phyloP scores from a whole-genome alignment of 148 eudicot species.

The Hydrangea macrophylla region DNA sequence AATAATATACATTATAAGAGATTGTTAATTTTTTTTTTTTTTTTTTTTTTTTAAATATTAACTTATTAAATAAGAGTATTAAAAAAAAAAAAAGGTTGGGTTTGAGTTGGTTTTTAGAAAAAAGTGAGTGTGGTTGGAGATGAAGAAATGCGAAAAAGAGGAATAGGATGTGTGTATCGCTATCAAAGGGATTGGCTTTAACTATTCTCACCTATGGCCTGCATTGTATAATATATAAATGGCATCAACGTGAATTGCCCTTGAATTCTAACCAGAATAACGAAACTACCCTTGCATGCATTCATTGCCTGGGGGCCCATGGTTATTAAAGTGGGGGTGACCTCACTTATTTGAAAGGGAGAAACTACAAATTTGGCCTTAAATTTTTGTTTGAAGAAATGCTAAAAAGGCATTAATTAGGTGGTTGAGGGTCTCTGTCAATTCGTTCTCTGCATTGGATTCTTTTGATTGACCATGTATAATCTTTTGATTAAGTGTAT shows the following conservation, averaged over 20 bases:
- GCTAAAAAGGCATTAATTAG: slow-evolving; percentile 7
- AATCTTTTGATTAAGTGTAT: neutral
- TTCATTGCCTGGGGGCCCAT: slow-evolving; percentile 28
- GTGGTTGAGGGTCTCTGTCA: slow-evolving; percentile 15
- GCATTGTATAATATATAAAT: slow-evolving; percentile 18
- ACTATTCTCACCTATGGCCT: slow-evolving; percentile 10
- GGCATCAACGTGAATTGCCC: slow-evolving; percentile 12
- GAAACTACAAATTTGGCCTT: neutral
- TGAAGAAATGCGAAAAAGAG: slow-evolving; percentile 6
- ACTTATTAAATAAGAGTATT: too few relatives aligned
- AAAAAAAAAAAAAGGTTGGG: neutral
- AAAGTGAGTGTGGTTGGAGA: slow-evolving; percentile 1
- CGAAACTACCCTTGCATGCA: slow-evolving; percentile 15
- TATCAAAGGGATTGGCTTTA: slow-evolving; percentile 9
- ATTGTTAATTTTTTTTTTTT: too few relatives aligned
- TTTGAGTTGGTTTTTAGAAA: neutral
- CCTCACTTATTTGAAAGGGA: slow-evolving; percentile 5
- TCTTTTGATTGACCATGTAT: neutral
- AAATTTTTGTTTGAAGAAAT: neutral
- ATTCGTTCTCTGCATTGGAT: slow-evolving; percentile 2
- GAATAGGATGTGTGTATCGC: slow-evolving; percentile 13
- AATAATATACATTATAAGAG: too few relatives aligned
- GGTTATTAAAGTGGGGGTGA: slow-evolving; percentile 3
- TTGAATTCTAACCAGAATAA: slow-evolving; percentile 2
- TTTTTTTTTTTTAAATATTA: too few relatives aligned